Conservation (phyloP, 2,329 filamentous ascomycete genomes). For the Aspergillus ustus region DNA sequence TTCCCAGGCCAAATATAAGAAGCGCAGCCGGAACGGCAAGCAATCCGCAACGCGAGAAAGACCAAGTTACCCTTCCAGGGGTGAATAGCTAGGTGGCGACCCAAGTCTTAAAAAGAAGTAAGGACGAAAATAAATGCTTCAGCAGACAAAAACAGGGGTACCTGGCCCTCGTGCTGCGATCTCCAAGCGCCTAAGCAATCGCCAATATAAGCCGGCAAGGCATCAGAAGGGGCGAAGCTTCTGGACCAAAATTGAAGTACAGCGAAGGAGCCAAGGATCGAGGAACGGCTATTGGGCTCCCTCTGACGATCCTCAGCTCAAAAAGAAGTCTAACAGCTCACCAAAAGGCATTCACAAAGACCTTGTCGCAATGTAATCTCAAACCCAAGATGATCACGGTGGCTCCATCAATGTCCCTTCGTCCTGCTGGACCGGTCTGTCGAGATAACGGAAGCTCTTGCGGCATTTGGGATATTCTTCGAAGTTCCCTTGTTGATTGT, state of each 20-base stretch:
- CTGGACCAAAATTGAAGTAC: neutral
- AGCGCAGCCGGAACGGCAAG: neutral
- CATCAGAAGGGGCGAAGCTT: neutral
- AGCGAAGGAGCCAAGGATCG: neutral
- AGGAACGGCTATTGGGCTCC: neutral
- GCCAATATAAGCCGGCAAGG: neutral
- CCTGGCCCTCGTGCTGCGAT: neutral
- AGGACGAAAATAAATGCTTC: neutral
- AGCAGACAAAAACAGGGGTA: neutral
- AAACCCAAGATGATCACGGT: neutral
- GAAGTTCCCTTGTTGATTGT: slow-evolving; percentile 8
- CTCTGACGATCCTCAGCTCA: neutral
- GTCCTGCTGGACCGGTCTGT: neutral
- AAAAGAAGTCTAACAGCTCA: neutral
- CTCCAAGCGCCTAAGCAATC: neutral
- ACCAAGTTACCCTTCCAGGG: neutral
- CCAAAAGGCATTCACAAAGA: neutral
- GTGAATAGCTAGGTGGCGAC: neutral
- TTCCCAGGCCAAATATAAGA: neutral
- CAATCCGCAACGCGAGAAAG: neutral
- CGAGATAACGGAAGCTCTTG: slow-evolving; percentile 5
- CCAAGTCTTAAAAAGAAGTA: neutral
- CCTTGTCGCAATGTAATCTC: neutral
- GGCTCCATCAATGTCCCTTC: slow-evolving; percentile 10
- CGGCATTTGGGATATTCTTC: slow-evolving; percentile 4